Conservation (phyloP, 768 basidiomycete species). For the Lentinula edodes region DNA sequence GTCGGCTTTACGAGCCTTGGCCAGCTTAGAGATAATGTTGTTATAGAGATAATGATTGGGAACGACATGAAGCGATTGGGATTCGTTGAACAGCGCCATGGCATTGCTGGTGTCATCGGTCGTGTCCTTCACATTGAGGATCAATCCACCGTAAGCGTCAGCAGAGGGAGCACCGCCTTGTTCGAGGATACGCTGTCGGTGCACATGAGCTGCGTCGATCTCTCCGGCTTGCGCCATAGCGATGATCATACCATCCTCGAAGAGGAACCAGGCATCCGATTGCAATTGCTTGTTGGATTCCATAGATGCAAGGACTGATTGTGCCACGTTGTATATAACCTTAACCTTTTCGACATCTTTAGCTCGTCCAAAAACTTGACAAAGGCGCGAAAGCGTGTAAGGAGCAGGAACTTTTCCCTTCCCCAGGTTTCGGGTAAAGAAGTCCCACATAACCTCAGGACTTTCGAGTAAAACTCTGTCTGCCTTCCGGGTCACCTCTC, state of each 20-base stretch:
- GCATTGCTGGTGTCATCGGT: slow-evolving; percentile 94
- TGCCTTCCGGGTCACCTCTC: neutral
- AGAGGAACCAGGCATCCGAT: slow-evolving; percentile 57
- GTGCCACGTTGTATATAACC: slow-evolving; percentile 63
- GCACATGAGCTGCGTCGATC: slow-evolving; percentile 72
- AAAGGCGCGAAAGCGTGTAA: slow-evolving; percentile 51
- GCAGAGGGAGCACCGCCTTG: slow-evolving; percentile 75
- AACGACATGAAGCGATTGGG: slow-evolving; percentile 56
- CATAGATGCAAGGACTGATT: slow-evolving; percentile 47
- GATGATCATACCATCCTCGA: slow-evolving; percentile 90
- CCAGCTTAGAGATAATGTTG: slow-evolving; percentile 93
- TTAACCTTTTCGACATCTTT: slow-evolving; percentile 56
- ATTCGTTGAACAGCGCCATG: slow-evolving; percentile 77
- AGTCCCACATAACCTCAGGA: neutral
- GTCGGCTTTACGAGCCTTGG: slow-evolving; percentile 92
- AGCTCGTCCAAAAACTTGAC: slow-evolving; percentile 62
- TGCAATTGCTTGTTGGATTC: slow-evolving; percentile 42
- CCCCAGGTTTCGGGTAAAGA: neutral
- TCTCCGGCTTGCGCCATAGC: slow-evolving; percentile 80
- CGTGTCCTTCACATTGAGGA: slow-evolving; percentile 84
- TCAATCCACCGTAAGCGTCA: slow-evolving; percentile 89
- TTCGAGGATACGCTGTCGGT: slow-evolving; percentile 72
- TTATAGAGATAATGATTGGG: slow-evolving; percentile 93
- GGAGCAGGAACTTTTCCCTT: slow-evolving; percentile 38
- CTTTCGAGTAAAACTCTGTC: neutral